phyloP scores from a whole-genome alignment of 1,284 basidiomycete genomes.

The Ganoderma lucidum region DNA sequence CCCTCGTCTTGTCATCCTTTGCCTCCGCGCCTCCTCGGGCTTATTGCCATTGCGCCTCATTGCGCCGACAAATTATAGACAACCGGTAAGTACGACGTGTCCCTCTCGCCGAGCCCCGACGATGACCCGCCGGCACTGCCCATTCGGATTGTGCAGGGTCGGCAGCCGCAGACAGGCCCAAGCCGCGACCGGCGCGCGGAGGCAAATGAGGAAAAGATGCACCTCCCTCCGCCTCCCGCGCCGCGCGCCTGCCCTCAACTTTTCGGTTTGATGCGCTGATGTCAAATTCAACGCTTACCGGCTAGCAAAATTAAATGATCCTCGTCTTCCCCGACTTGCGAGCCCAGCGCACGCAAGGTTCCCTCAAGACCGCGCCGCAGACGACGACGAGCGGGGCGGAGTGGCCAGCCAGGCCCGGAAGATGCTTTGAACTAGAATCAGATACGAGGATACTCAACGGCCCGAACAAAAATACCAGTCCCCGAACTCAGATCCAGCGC shows the following conservation, averaged over 20 bases:
- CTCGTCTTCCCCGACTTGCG: background rate
- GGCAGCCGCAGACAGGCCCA: background rate
- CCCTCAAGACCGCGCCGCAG: background rate
- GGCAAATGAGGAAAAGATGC: background rate
- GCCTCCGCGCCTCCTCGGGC: background rate
- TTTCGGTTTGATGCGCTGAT: background rate
- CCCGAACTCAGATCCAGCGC: background rate
- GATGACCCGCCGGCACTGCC: background rate
- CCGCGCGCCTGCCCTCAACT: background rate
- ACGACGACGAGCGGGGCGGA: background rate
- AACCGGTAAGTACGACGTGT: background rate
- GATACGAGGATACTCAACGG: background rate
- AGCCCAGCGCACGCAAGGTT: background rate
- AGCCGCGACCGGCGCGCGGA: background rate
- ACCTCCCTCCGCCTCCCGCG: background rate
- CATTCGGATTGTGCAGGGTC: background rate
- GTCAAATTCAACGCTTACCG: slow-evolving; percentile 3
- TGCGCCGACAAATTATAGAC: background rate
- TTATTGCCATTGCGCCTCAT: background rate
- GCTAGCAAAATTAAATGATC: background rate
- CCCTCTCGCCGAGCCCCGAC: background rate
- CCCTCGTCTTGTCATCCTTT: background rate
- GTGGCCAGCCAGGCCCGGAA: background rate
- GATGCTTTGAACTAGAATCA: background rate
- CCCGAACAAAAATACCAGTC: background rate